Evolutionary conservation across 257 asterid genomes (phyloP), one percentile per base, ranked within the genome.

Genomic region (Rhazya stricta): DNA sequence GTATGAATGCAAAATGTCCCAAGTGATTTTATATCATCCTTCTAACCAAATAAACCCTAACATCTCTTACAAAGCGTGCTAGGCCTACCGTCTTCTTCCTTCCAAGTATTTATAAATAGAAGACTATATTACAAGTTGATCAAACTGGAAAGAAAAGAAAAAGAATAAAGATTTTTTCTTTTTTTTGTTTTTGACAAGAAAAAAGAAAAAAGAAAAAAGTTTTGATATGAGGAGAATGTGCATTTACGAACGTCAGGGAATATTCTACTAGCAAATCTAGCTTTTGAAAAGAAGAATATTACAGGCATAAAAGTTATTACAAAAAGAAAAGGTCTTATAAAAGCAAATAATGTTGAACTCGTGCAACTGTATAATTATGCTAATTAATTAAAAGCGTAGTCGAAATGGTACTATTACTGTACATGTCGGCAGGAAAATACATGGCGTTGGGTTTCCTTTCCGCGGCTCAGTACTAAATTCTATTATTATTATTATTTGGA

Each of bases 291-390:
- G 50, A 21, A 36, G 66, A 72, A 54, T 54, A 72, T 54, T 54
- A 72, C 67, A 54, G 67, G 7, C 51, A 34, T 11, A 53, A 53
- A 72, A 71, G 67, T 53, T n/a, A n/a, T n/a, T n/a, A n/a, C n/a
- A n/a, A n/a, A 23, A 19, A 50, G 3, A 48, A 67, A 48, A 29
- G 74, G 8, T 45, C 6, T 8, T 45, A 27, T 6, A 46, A 32
- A 50, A 42, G 48, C 34, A 54, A 54, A 23, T 54, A n/a, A 12
- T 68, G 27, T 42, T 42, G 1, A 32, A 68, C 56, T 42, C 2
- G 0, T 42, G 72, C 21, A 67, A 9, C 21, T 19, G 4, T 6
- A 30, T 34, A 10, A 46, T 46, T 58, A 25, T 54, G 61, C 25
- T n/a, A n/a, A n/a, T n/a, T 54, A 9, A 23, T 19, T 16, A 54